These are phyloP conservation scores for Fusarium fujikuroi DNA, from an alignment of 2,329 filamentous ascomycete species.

Conservation along the genomic window DNA sequence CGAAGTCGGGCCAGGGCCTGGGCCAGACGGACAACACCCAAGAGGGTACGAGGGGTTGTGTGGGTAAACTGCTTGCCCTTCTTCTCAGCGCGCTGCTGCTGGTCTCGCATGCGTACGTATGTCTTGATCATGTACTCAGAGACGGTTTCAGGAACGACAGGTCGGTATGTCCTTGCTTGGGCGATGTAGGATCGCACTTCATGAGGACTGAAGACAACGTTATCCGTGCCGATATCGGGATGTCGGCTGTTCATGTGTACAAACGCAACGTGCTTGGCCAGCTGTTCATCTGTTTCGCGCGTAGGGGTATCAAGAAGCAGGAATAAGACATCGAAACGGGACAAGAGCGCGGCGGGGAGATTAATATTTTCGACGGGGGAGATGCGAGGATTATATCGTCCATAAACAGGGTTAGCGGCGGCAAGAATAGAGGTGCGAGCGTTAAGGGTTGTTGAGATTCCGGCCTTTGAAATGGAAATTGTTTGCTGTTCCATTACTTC, in stretches of 20 bases:
- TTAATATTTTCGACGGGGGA: conserved; percentile 99
- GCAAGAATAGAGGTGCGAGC: conserved; percentile 95
- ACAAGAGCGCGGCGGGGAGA: conserved; percentile 93
- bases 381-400: conserved; percentile 96
- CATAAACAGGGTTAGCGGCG: conserved; percentile 96
- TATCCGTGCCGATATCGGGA: conserved; percentile 73
- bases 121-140: conserved; percentile 98
- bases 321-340: conserved; percentile 97
- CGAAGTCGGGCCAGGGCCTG: conserved; percentile 93
- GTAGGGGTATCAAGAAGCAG: conserved; percentile 94
- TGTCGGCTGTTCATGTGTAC: conserved; percentile 98
- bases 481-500: conserved; percentile 92
- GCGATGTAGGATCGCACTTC: conserved; percentile 98
- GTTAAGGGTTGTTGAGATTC: conserved; percentile 82
- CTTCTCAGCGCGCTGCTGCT: conserved; percentile 91
- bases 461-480: conserved; percentile 83
- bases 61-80: conserved; percentile 93
- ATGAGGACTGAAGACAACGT: conserved; percentile 86
- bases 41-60: conserved; percentile 90
- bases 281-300: conserved; percentile 88
- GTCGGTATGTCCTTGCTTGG: conserved; percentile 88
- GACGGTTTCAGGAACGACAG: conserved; percentile 83
- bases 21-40: conserved; percentile 91
- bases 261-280: conserved; percentile 93
- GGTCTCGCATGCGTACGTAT: conserved; percentile 92